phyloP scores from a whole-genome alignment of 2,329 filamentous ascomycete genomes.

The Blastomyces silverae region DNA sequence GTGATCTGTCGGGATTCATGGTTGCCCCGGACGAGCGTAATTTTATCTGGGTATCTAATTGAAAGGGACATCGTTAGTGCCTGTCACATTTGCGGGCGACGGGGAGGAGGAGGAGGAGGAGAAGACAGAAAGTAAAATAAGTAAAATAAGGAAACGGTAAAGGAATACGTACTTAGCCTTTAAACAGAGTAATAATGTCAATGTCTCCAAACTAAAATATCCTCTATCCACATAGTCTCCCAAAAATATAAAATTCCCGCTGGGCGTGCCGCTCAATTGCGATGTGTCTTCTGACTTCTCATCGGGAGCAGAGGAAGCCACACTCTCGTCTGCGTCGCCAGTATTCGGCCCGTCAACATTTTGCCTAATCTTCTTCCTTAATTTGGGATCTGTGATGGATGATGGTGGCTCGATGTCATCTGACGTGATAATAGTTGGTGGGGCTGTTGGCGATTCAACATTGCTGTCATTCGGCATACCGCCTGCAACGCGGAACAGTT shows the following conservation, averaged over 20 bases:
- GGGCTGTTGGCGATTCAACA: constrained; percentile 60
- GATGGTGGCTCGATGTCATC: constrained; percentile 87
- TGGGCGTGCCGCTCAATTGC: constrained; percentile 38
- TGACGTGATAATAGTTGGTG: constrained; percentile 72
- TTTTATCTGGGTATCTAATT: constrained; percentile 59
- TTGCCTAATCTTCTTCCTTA: constrained; percentile 76
- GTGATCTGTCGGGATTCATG: constrained; percentile 73
- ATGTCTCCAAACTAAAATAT: constrained; percentile 67
- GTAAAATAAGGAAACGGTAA: not conserved
- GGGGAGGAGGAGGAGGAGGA: not conserved
- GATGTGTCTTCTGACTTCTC: constrained; percentile 25
- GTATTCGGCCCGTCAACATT: constrained; percentile 24
- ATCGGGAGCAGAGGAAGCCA: constrained; percentile 24
- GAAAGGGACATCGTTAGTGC: not conserved
- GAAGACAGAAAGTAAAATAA: not conserved
- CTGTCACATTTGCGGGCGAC: constrained; percentile 9
- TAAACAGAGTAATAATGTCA: constrained; percentile 64
- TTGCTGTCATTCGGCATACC: constrained; percentile 77
- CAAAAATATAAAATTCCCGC: constrained; percentile 65
- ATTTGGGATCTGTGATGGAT: constrained; percentile 78
- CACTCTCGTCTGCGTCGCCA: constrained; percentile 29
- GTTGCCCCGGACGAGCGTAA: constrained; percentile 67
- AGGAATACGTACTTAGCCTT: constrained; percentile 57
- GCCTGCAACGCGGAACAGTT: constrained; percentile 92
- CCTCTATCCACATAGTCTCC: constrained; percentile 69